These are phyloP conservation scores for Triangularia setosa DNA, from an alignment of 2,329 filamentous ascomycete genomes.

Conservation along the genomic window DNA sequence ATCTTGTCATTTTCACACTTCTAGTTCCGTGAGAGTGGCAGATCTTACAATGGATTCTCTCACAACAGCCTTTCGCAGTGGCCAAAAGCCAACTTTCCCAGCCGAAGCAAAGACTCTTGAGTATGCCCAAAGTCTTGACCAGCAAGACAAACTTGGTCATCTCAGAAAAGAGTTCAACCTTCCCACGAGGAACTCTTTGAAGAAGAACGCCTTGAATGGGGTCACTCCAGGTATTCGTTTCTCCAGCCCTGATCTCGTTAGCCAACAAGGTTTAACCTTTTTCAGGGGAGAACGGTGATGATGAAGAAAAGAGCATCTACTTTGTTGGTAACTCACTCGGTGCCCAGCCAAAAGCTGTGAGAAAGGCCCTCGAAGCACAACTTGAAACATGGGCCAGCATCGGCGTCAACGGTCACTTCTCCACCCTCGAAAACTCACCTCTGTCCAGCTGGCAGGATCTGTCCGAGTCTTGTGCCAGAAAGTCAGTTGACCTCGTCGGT, in stretches of 20 bases:
- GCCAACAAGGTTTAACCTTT: slow-evolving; percentile 3
- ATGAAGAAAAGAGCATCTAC: slow-evolving; percentile 60
- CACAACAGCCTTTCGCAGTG: slow-evolving; percentile 30
- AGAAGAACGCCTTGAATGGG: slow-evolving; percentile 55
- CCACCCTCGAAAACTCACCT: slow-evolving; percentile 61
- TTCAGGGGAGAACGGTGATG: slow-evolving; percentile 21
- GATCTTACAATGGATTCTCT: slow-evolving; percentile 36
- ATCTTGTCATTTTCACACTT: background rate
- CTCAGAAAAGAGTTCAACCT: slow-evolving; percentile 72
- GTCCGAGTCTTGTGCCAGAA: slow-evolving; percentile 66
- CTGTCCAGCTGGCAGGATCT: slow-evolving; percentile 73
- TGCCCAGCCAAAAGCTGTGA: slow-evolving; percentile 69
- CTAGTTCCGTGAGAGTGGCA: slow-evolving; percentile 22
- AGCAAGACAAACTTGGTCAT: slow-evolving; percentile 54
- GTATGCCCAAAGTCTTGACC: slow-evolving; percentile 54
- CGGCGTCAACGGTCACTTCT: slow-evolving; percentile 82
- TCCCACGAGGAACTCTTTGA: slow-evolving; percentile 68
- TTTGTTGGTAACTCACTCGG: slow-evolving; percentile 89
- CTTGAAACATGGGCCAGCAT: slow-evolving; percentile 80
- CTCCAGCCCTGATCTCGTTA: background rate
- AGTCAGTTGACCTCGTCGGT: slow-evolving; percentile 71
- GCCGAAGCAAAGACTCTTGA: slow-evolving; percentile 42
- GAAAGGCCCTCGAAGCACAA: slow-evolving; percentile 64
- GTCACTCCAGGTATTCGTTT: slow-evolving; percentile 36
- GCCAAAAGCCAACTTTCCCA: slow-evolving; percentile 44